Evolutionary conservation across 2,329 filamentous ascomycete genomes (phyloP).

Genomic region (Scedosporium minutisporum): DNA sequence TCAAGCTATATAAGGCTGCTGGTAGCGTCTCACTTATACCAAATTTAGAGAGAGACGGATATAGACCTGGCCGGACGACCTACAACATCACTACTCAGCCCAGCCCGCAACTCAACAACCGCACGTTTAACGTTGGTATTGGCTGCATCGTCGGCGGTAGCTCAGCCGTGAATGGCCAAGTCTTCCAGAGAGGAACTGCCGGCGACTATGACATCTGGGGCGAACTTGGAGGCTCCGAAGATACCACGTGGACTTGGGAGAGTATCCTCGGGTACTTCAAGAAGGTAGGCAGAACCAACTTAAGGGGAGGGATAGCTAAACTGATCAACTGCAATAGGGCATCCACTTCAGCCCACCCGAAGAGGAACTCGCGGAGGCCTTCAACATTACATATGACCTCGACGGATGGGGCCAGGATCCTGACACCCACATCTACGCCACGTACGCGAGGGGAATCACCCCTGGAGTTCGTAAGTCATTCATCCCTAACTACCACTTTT

Average conservation of each 20-base stretch:
- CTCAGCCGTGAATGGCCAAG: slow-evolving; percentile 26
- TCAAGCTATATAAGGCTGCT: slow-evolving; percentile 9
- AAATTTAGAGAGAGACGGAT: slow-evolving; percentile 8
- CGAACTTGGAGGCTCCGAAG: slow-evolving; percentile 29
- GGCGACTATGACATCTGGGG: slow-evolving; percentile 34
- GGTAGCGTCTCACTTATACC: slow-evolving; percentile 11
- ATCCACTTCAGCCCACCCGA: slow-evolving; percentile 10
- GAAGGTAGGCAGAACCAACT: slow-evolving; percentile 20
- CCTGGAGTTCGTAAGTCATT: background rate
- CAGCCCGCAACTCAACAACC: slow-evolving; percentile 11
- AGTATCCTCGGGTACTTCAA: slow-evolving; percentile 31
- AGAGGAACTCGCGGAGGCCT: slow-evolving; percentile 11
- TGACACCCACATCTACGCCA: slow-evolving; percentile 7
- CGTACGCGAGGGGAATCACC: background rate
- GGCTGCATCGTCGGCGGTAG: slow-evolving; percentile 28
- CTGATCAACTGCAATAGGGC: background rate
- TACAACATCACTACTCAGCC: slow-evolving; percentile 12
- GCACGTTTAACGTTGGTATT: slow-evolving; percentile 18
- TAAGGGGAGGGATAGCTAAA: background rate
- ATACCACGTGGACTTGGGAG: slow-evolving; percentile 23
- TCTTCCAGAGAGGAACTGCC: slow-evolving; percentile 23
- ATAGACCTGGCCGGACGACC: slow-evolving; percentile 12
- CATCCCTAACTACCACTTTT: background rate
- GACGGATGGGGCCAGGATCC: slow-evolving; percentile 7
- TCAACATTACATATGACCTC: slow-evolving; percentile 17